phyloP scores from a whole-genome alignment of 2,329 filamentous ascomycete species.

The Cercospora janseana region DNA sequence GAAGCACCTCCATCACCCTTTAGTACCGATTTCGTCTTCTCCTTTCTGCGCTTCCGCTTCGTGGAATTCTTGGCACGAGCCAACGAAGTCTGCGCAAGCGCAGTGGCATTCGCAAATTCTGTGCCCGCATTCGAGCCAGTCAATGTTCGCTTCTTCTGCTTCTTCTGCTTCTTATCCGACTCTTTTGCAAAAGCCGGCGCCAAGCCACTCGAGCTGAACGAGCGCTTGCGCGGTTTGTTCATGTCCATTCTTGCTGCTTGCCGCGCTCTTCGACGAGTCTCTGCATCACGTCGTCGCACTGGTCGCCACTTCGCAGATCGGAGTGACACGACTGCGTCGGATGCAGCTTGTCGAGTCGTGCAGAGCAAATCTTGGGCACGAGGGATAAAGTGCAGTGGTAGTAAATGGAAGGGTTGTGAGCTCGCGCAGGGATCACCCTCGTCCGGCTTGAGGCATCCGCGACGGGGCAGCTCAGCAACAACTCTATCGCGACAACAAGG shows the following conservation, averaged over 20 bases:
- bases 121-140: no score
- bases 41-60: not conserved
- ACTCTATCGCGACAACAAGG: no score
- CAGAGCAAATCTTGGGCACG: no score
- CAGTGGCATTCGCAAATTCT: not conserved
- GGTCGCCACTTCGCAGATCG: no score
- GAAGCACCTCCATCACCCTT: not conserved
- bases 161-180: constrained; percentile 3
- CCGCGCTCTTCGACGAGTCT: not conserved
- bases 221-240: not conserved
- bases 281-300: not conserved
- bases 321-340: no score
- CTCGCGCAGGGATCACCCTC: no score
- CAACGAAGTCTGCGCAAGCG: no score
- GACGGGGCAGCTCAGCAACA: no score
- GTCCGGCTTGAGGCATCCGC: no score
- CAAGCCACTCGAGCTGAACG: constrained; percentile 4
- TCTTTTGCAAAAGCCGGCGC: not conserved
- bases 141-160: not conserved
- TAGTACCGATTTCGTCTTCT: not conserved
- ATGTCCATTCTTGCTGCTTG: not conserved
- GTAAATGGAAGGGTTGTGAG: no score
- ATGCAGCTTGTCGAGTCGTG: no score
- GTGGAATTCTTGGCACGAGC: not conserved
- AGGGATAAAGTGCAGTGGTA: no score